Evolutionary conservation across 2,329 filamentous ascomycete genomes (phyloP).

Genomic region (Penicillium corylophilum): DNA sequence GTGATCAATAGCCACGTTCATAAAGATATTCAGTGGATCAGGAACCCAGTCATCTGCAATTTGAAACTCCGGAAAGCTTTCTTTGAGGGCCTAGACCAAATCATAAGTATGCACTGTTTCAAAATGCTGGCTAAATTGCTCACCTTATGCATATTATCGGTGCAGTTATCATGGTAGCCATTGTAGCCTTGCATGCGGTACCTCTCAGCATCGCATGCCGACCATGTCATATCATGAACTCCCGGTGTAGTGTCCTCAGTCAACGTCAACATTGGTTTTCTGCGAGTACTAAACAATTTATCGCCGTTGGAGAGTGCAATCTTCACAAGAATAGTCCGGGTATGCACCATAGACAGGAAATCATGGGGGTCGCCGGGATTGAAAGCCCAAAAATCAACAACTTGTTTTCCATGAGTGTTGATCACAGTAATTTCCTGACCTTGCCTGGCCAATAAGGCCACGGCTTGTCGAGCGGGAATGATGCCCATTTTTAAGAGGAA

Average conservation of each 20-base stretch:
- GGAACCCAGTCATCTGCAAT: background rate
- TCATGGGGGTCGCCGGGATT: background rate
- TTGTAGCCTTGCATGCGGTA: background rate
- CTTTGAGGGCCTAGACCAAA: background rate
- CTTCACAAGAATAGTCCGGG: background rate
- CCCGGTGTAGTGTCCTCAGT: background rate
- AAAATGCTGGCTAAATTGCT: background rate
- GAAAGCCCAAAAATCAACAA: background rate
- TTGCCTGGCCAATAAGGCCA: background rate
- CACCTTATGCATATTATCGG: background rate
- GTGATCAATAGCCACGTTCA: background rate
- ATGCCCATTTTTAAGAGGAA: background rate
- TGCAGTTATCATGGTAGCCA: background rate
- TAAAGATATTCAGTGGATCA: background rate
- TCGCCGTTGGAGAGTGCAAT: background rate
- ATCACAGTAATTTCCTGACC: background rate
- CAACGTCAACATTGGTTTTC: background rate
- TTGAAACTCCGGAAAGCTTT: background rate
- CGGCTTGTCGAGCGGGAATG: background rate
- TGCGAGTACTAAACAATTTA: background rate
- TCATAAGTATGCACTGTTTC: background rate
- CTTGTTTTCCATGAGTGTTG: background rate
- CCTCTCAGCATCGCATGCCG: background rate
- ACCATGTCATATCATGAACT: background rate
- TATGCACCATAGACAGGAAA: background rate